These are phyloP conservation scores for Monilinia vaccinii-corymbosi DNA, from an alignment of 2,329 filamentous ascomycete species.

Conservation along the genomic window DNA sequence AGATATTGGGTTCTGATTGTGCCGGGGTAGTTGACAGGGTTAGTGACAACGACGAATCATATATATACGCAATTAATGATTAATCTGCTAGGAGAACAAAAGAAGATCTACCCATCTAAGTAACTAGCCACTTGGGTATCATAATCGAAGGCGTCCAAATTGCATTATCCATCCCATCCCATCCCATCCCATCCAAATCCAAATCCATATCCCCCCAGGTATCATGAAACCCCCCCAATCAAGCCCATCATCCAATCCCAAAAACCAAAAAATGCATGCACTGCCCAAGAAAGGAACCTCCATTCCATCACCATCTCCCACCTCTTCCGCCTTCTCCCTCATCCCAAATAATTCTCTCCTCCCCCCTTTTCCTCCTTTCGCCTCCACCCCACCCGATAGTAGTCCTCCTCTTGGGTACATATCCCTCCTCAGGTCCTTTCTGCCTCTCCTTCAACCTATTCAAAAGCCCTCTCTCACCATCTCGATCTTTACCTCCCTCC, in stretches of 20 bases:
- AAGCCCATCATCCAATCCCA: neutral
- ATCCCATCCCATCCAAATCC: neutral
- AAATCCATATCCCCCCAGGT: neutral
- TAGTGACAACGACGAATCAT: too few species aligned
- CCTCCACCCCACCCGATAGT: neutral
- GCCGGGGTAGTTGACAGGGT: too few species aligned
- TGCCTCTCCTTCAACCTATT: conserved; percentile 16
- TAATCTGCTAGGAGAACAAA: neutral
- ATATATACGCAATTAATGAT: neutral
- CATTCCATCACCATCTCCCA: neutral
- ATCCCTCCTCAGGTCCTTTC: neutral
- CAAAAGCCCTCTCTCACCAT: conserved; percentile 1
- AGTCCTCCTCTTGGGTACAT: conserved; percentile 3
- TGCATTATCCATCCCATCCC: neutral
- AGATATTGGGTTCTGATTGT: conserved; percentile 52
- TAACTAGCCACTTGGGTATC: neutral
- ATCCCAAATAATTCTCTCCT: conserved; percentile 7
- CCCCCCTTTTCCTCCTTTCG: neutral
- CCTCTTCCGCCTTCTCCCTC: conserved; percentile 2
- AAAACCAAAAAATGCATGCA: neutral
- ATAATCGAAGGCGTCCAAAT: neutral
- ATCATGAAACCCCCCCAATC: neutral
- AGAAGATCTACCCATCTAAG: neutral
- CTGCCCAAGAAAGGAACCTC: neutral
- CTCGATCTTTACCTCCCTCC: neutral